Percentiles rank a stretch among this genome's conserved stretches.
These are phyloP conservation scores for Floccularia luteovirens DNA, from an alignment of 768 basidiomycete genomes.

Conservation along the genomic window DNA sequence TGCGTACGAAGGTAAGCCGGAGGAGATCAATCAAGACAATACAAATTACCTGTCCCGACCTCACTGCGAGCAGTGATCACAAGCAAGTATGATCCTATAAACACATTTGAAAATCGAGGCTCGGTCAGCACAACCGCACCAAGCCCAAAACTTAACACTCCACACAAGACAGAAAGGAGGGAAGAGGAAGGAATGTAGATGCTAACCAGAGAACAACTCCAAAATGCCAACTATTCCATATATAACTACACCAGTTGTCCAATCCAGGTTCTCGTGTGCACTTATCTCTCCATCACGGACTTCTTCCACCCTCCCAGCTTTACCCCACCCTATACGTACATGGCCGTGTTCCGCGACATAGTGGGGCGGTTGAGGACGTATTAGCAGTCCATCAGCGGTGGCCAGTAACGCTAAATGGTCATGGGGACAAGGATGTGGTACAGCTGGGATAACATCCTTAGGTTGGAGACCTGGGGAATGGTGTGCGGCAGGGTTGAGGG, in stretches of 20 bases:
- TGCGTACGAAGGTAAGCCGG: background rate
- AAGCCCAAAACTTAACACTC: slow-evolving; percentile 3
- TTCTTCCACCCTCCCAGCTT: slow-evolving; percentile 45
- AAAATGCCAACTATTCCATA: slow-evolving; percentile 75
- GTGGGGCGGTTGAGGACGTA: too few species aligned
- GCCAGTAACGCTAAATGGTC: slow-evolving; percentile 58
- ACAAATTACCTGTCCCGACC: slow-evolving; percentile 49
- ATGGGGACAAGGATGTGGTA: slow-evolving; percentile 72
- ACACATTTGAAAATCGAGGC: slow-evolving; percentile 7
- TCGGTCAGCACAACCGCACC: too few species aligned
- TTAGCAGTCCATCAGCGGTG: slow-evolving; percentile 54
- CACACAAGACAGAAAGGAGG: slow-evolving; percentile 5
- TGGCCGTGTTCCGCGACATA: too few species aligned
- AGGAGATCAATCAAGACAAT: background rate
- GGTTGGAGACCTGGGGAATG: slow-evolving; percentile 46
- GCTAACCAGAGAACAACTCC: slow-evolving; percentile 63
- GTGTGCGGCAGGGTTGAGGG: slow-evolving; percentile 12
- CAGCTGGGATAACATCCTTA: slow-evolving; percentile 54
- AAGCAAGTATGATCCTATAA: slow-evolving; percentile 65
- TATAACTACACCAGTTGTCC: slow-evolving; percentile 50
- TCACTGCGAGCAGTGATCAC: slow-evolving; percentile 59
- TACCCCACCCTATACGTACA: slow-evolving; percentile 51
- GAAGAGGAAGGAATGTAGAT: too few species aligned
- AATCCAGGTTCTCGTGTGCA: slow-evolving; percentile 28
- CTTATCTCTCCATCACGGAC: slow-evolving; percentile 25